Percentiles rank a stretch among this genome's conserved stretches.
Evolutionary conservation across 2,329 filamentous ascomycete species (phyloP).

Genomic region (Venturia aucupariae): DNA sequence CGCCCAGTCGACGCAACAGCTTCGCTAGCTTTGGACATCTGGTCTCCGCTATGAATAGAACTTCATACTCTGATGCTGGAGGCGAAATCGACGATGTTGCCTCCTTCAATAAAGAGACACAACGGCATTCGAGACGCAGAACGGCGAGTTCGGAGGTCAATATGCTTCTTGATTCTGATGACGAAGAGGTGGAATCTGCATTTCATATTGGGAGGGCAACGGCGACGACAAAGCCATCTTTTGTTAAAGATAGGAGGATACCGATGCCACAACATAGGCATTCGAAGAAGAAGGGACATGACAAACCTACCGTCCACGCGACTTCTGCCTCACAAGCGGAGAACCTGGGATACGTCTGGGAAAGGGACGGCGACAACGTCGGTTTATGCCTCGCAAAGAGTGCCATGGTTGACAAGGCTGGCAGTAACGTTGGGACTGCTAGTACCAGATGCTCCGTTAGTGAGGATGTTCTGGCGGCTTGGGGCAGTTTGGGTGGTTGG

Average conservation of each 20-base stretch:
- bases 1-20: constrained; percentile 8
- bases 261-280: background rate
- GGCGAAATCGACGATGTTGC: constrained; percentile 8
- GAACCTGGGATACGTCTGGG: background rate
- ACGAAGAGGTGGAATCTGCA: background rate
- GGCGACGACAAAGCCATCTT: background rate
- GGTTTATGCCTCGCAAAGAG: background rate
- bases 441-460: constrained; percentile 30
- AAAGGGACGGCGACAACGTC: background rate
- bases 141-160: background rate
- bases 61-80: constrained; percentile 11
- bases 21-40: background rate
- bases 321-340: constrained; percentile 14
- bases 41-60: background rate
- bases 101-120: background rate
- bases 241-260: background rate
- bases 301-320: background rate
- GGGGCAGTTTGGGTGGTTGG: constrained; percentile 36
- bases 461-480: constrained; percentile 38
- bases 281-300: background rate
- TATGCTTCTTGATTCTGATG: background rate
- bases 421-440: background rate
- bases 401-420: constrained; percentile 17
- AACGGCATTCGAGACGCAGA: background rate
- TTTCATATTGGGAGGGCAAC: background rate